Evolutionary conservation across 148 eudicot genomes (phyloP).

Genomic region (Euryodendron excelsum): DNA sequence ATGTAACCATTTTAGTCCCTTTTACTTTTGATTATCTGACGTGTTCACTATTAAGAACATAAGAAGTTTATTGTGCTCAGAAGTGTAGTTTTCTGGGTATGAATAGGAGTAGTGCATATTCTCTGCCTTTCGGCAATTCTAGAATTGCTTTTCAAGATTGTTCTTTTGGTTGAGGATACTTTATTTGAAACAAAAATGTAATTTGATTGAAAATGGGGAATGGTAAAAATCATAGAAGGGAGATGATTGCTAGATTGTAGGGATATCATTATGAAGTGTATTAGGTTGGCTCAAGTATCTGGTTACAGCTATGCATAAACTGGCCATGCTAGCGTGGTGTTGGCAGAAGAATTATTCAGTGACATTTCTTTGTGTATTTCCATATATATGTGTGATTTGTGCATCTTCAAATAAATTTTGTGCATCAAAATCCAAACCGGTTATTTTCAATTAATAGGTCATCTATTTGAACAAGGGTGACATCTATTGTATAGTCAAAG

Average conservation of each 20-base stretch:
- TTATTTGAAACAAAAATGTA: not conserved
- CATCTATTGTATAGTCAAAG: not conserved
- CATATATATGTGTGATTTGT: not conserved
- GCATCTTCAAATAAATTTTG: not conserved
- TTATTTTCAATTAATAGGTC: not conserved
- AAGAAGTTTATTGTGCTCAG: not conserved
- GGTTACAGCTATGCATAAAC: not conserved
- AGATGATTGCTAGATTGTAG: not conserved
- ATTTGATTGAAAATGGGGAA: not conserved
- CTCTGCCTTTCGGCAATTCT: conserved; percentile 2
- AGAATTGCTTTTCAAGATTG: not conserved
- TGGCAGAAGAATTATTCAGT: conserved; percentile 6
- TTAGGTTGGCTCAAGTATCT: not conserved
- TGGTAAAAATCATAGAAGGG: not conserved
- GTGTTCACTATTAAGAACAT: not conserved
- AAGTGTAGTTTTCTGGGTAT: not conserved
- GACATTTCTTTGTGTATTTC: not conserved
- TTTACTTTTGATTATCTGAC: not conserved
- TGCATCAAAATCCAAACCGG: not conserved
- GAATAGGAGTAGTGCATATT: not conserved
- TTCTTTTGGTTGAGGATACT: not conserved
- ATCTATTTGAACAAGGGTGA: not conserved
- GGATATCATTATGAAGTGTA: not conserved
- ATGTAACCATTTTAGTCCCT: conserved; percentile 30
- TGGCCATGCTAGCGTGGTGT: not conserved